phyloP scores from a whole-genome alignment of 2,329 filamentous ascomycete species.

The Aspergillus novofumigatus region DNA sequence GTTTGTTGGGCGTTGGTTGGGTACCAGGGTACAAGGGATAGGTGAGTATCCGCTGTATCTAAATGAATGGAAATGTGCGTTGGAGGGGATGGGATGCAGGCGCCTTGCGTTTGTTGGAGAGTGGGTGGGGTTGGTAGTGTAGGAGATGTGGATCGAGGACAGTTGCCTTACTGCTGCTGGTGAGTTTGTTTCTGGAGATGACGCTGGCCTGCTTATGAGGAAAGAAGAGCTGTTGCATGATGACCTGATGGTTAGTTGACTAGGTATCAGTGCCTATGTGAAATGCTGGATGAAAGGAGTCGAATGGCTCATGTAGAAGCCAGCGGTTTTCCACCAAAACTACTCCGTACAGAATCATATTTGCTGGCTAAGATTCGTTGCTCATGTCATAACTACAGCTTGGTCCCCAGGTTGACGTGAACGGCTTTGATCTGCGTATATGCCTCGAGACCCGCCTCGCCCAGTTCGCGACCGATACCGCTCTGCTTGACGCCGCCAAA shows the following conservation, averaged over 20 bases:
- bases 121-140: too few species aligned
- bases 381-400: conserved; percentile 24
- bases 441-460: conserved; percentile 57
- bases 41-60: too few species aligned
- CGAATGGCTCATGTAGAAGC: background rate
- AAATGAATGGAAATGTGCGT: background rate
- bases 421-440: conserved; percentile 58
- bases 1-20: background rate
- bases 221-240: background rate
- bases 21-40: background rate
- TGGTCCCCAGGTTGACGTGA: conserved; percentile 44
- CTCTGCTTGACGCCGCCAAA: conserved; percentile 62
- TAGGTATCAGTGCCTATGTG: too few species aligned
- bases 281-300: background rate
- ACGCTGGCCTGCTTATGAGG: too few species aligned
- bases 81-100: too few species aligned
- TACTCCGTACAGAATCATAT: too few species aligned
- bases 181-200: background rate
- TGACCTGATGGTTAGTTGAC: background rate
- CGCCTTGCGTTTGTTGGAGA: background rate
- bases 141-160: background rate
- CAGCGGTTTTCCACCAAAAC: too few species aligned
- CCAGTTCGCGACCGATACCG: conserved; percentile 59
- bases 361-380: background rate
- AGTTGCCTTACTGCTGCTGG: too few species aligned